Base-by-base conservation (phyloP, 768 basidiomycete species). In the Termitomyces sp. region DNA sequence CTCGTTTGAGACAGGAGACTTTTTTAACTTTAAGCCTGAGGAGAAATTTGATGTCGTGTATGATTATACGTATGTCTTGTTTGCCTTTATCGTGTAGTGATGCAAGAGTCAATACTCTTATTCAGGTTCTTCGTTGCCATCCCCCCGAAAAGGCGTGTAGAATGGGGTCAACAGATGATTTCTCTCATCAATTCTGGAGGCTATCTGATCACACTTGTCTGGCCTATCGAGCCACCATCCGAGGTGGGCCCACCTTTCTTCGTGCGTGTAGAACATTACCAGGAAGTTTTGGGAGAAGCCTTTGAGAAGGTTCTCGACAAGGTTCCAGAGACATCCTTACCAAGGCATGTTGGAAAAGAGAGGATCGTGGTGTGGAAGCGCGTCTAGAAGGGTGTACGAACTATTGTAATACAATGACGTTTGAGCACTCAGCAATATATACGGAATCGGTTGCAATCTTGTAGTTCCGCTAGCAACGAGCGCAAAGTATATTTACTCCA, bases 111-210 rank as follows among this genome's bases (percentile, higher is more conserved):
- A 29, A 25, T 19, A n/a, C 11, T n/a, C 11, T 5, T 25, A 86
- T 12, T 5, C 19, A 87, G 85, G 1, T 89, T 90, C 72, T 90
- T 91, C 66, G 85, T 85, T 44, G 88, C 89, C 2, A 82, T 91
- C n/a, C 82, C 82, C 0, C 87, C 85, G 0, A 58, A 69, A 2
- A 72, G 67, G 34, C 77, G 89, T 14, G 45, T 60, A 3, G 76
- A 76, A 17, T 89, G 87, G 87, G 89, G 80, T 0, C 61, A 64
- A 11, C 75, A 84, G 63, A 86, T 90, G 72, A 68, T 71, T 3
- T 69, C 73, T 11, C 66, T 91, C n/a, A 67, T 87, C 47, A 84
- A 82, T 51, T 76, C 81, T 2, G 87, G 86, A 0, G 87, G 86
- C 16, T 78, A 80, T 58, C 76, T 90, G 23, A 78, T 90, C 58